Evolutionary conservation across 805 yeast genomes (phyloP).

Genomic region (Zygosaccharomyces kombuchaensis): DNA sequence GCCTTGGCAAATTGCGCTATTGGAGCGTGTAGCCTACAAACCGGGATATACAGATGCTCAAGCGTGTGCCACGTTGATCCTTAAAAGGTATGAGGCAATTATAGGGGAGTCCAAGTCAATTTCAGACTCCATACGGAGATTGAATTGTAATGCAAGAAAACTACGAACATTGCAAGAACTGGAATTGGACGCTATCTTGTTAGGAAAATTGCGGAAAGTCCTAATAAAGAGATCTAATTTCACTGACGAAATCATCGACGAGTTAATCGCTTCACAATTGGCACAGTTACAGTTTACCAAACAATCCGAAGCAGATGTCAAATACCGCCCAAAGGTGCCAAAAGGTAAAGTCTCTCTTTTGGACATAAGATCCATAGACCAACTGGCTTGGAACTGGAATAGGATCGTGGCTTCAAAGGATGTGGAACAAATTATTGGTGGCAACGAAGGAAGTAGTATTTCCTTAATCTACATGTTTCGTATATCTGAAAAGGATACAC

Average conservation of each 20-base stretch:
- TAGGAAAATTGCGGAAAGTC: conserved; percentile 9
- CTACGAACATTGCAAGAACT: conserved; percentile 17
- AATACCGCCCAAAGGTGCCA: conserved; percentile 4
- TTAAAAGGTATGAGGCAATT: conserved; percentile 19
- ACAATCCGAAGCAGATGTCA: neutral
- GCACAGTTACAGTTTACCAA: conserved; percentile 1
- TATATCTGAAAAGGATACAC: conserved; percentile 6
- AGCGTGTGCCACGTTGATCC: conserved; percentile 21
- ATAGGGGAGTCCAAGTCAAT: conserved; percentile 16
- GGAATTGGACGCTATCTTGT: conserved; percentile 14
- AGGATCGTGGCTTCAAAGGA: conserved; percentile 15
- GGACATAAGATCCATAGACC: conserved; percentile 15
- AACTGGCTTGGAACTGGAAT: conserved; percentile 20
- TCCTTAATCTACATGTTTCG: conserved; percentile 14
- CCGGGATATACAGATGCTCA: conserved; percentile 23
- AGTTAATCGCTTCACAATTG: conserved; percentile 10
- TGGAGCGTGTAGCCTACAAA: conserved; percentile 23
- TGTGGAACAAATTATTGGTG: conserved; percentile 11
- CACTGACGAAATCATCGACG: conserved; percentile 9
- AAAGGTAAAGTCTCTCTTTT: conserved; percentile 11
- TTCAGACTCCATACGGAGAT: conserved; percentile 7
- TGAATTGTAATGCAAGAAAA: conserved; percentile 19
- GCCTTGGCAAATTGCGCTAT: conserved; percentile 27
- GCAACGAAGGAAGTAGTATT: neutral
- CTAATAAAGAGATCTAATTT: conserved; percentile 12